Base-by-base conservation (phyloP, 352 stramenopile genomes). In the Pythium brachiatum region DNA sequence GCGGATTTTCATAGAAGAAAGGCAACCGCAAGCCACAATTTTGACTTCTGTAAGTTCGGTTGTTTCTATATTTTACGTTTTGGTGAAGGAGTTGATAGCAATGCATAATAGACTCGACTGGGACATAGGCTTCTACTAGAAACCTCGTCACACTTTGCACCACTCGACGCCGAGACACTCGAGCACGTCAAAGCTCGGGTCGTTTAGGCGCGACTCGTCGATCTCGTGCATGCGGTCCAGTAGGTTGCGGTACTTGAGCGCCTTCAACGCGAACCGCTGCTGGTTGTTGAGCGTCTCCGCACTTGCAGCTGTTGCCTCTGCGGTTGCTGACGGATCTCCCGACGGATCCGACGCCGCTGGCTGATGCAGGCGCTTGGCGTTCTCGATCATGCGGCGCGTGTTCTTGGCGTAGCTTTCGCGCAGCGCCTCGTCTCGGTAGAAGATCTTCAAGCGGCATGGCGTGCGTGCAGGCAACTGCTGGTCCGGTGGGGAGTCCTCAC, bases 121-220 rank as follows among this genome's bases (percentile, higher is more conserved):
- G n/a, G n/a, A n/a, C n/a, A n/a, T n/a, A n/a, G n/a, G n/a, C n/a
- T n/a, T n/a, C n/a, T n/a, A n/a, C n/a, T n/a, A n/a, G n/a, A n/a
- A n/a, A n/a, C n/a, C n/a, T n/a, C n/a, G n/a, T 51, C 50, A 71
- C 13, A 66, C 57, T 41, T 69, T 70, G 36, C 60, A 69, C 64
- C 60, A 78, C 39, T 72, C 44, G 27, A 64, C 63, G 16, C 63
- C 63, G 3, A 79, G 50, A 21, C 67, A 73, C 51, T 64, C 64
- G 15, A 74, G 46, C 27, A 79, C 68, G 50, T 79, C 72, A 44
- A 79, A 76, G 46, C 52, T 72, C 32, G 72, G 72, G 59, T 78
- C 68, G 6, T 60, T 46, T 31, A 76, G 50, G 4, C 47, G 54
- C 31, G 54, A 53, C 18, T 70, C 68, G 59, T 76, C 68, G 57